Evolutionary conservation across 805 yeast genomes (phyloP), one percentile per base, ranked within the genome.

Genomic region (Danielia oregonensis): DNA sequence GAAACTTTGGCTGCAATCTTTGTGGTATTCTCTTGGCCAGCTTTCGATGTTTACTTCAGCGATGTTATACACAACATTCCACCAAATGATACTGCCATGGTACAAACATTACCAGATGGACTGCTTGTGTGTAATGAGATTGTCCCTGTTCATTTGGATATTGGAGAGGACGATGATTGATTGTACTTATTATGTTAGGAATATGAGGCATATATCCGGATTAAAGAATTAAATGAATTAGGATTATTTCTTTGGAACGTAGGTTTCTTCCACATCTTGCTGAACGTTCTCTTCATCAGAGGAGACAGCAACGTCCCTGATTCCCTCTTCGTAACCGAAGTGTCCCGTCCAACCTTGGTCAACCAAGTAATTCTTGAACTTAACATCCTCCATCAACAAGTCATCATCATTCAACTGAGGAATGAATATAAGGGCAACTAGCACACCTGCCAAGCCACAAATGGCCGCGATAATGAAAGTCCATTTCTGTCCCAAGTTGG

Each of bases 381-480:
- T 68, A 40, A 72, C 65, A 52, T 83, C 89, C 50, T 81, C 82
- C 48, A 63, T 67, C 62, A 75, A 63, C 39, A 81, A 69, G 52
- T 84, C 93, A n/a, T 76, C 84, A 9, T 82, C 87, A 18, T 55
- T 70, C 44, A 79, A 68, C 48, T 82, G 85, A 5, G 93, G 91
- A 43, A 84, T 69, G 38, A 76, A 79, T 52, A 81, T 44, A 49
- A 57, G 74, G 0, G 86, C 78, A 22, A 77, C 64, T 6, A 71
- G 31, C 24, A 83, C 74, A 53, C 93, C 93, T 5, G 65, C 65
- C 6, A 76, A 57, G 34, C 93, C 91, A 49, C 84, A 71, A 33
- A 74, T 63, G 10, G 93, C 93, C 17, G 89, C 84, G 48, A 84
- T 80, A 45, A 84, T 83, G 49, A 84, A 84, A 5, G 91, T 83